Evolutionary conservation across 441 rosid species (phyloP).

Genomic region (Euphorbia schlechtendalii): DNA sequence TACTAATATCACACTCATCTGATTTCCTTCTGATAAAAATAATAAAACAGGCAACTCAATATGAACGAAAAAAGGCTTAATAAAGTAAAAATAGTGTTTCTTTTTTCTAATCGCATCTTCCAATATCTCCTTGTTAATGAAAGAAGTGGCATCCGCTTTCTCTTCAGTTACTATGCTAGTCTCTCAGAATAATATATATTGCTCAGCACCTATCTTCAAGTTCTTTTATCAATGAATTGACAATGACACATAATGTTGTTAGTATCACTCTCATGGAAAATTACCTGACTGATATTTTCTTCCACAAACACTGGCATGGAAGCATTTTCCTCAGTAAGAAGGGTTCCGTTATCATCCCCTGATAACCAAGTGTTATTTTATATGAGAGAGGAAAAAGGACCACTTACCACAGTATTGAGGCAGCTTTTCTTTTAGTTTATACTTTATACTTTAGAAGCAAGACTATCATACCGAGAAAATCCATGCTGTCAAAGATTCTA

Average conservation of each 20-base stretch:
- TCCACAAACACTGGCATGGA: constrained; percentile 19
- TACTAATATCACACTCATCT: background rate
- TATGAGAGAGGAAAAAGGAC: constrained; percentile 17
- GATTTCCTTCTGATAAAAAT: background rate
- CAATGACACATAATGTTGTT: background rate
- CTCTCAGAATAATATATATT: background rate
- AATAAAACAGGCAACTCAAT: background rate
- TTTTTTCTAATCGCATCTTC: background rate
- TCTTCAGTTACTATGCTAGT: background rate
- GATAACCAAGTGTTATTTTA: constrained; percentile 26
- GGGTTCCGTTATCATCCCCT: constrained; percentile 30
- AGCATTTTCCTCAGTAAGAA: constrained; percentile 22
- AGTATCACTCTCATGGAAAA: constrained; percentile 7
- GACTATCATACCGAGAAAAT: constrained; percentile 27
- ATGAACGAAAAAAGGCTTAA: background rate
- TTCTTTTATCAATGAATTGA: constrained; percentile 4
- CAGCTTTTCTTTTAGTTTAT: constrained; percentile 3
- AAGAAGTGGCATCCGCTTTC: background rate
- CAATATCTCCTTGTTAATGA: background rate
- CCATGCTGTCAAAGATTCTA: constrained; percentile 22
- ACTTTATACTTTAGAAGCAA: too few relatives aligned
- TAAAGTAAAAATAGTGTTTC: background rate
- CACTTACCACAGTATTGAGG: background rate
- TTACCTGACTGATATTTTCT: constrained; percentile 34
- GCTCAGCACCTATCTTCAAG: background rate